Percentiles rank a stretch among this genome's conserved stretches.
Conservation (phyloP, 2,329 filamentous ascomycete species). For the Passalora sequoiae region DNA sequence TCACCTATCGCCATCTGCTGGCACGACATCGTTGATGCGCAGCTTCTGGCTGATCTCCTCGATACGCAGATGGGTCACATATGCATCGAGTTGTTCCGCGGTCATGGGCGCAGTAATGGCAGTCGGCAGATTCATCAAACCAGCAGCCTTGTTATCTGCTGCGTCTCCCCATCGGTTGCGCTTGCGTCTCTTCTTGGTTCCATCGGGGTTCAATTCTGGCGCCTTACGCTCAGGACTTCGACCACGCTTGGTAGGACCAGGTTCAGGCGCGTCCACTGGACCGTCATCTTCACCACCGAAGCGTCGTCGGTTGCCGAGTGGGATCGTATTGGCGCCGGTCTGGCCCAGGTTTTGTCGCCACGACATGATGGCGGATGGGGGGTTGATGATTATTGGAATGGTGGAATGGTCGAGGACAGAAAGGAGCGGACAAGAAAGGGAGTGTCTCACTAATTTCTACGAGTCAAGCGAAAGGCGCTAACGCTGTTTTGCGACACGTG, state of each 20-base stretch:
- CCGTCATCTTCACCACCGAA: constrained; percentile 63
- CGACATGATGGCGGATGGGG: constrained; percentile 45
- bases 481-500: background rate
- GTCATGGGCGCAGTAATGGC: constrained; percentile 98
- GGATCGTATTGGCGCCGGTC: constrained; percentile 97
- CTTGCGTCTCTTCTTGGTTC: constrained; percentile 88
- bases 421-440: background rate
- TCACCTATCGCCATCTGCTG: constrained; percentile 90
- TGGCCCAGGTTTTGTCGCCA: constrained; percentile 70
- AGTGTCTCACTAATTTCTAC: too few relatives aligned
- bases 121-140: constrained; percentile 93
- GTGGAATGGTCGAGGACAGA: background rate
- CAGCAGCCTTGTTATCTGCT: constrained; percentile 96
- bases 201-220: constrained; percentile 54
- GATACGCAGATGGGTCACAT: constrained; percentile 91
- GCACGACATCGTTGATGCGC: constrained; percentile 97
- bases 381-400: background rate
- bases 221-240: constrained; percentile 63
- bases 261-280: constrained; percentile 31
- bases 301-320: constrained; percentile 76
- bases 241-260: constrained; percentile 67
- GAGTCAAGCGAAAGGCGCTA: too few relatives aligned
- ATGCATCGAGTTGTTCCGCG: constrained; percentile 94
- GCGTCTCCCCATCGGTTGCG: constrained; percentile 97
- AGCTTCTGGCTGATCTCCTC: constrained; percentile 99